Evolutionary conservation across 345 rosid species (phyloP).

Genomic region (Salix koriyanagi): DNA sequence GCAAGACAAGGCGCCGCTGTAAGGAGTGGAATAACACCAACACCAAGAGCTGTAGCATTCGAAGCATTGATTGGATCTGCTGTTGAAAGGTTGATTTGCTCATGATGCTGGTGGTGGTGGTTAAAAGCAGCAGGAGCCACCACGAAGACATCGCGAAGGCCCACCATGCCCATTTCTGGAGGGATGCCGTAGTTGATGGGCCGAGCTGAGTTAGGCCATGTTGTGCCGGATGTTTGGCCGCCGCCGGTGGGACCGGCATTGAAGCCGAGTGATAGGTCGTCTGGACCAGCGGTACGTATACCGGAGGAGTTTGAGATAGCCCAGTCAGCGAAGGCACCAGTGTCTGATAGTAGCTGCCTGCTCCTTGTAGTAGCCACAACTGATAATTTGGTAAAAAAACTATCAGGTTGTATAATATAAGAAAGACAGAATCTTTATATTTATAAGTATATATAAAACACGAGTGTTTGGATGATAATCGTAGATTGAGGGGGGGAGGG

Average conservation of each 20-base stretch:
- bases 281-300: constrained; percentile 53
- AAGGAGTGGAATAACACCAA: constrained; percentile 73
- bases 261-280: constrained; percentile 95
- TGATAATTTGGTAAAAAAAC: constrained; percentile 4
- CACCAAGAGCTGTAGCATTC: constrained; percentile 65
- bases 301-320: constrained; percentile 49
- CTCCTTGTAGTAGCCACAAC: constrained; percentile 96
- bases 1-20: constrained; percentile 50
- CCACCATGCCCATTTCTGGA: constrained; percentile 81
- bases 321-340: constrained; percentile 97
- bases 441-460: neutral
- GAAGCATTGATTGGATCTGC: constrained; percentile 36
- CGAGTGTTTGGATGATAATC: neutral
- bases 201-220: constrained; percentile 51
- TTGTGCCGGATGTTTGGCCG: constrained; percentile 27
- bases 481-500: constrained; percentile 11
- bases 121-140: constrained; percentile 67
- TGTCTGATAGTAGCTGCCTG: constrained; percentile 68
- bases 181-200: constrained; percentile 54
- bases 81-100: constrained; percentile 27
- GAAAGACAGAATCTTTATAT: neutral
- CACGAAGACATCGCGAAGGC: constrained; percentile 64
- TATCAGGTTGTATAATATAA: neutral
- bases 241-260: constrained; percentile 66
- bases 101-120: constrained; percentile 50